Percentiles rank a stretch among this genome's conserved stretches.
Conservation (phyloP, 352 stramenopile species). For the Pythium dissimile region DNA sequence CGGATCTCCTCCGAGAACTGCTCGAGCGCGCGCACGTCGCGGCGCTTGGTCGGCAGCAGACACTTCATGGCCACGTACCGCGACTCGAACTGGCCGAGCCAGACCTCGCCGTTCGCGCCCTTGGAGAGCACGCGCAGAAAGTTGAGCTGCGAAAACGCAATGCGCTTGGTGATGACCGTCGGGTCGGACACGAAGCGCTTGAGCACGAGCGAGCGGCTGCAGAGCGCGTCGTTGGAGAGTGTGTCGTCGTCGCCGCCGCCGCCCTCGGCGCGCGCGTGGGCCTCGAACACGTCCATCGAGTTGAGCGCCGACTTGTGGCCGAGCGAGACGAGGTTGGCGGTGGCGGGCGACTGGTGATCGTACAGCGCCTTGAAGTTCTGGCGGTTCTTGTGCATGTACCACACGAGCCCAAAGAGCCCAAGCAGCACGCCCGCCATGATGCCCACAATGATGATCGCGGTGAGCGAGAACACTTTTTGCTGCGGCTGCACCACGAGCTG, state of each 20-base stretch:
- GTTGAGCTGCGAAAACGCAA: constrained; percentile 70
- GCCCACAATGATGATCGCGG: constrained; percentile 43
- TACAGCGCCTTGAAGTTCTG: constrained; percentile 37
- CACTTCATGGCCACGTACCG: constrained; percentile 80
- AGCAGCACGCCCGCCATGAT: constrained; percentile 37
- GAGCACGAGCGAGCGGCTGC: constrained; percentile 47
- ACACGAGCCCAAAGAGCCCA: constrained; percentile 34
- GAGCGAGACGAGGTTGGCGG: constrained; percentile 14
- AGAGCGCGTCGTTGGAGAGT: constrained; percentile 68
- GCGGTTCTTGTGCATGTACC: constrained; percentile 46
- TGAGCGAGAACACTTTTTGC: constrained; percentile 46
- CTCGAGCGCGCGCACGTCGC: constrained; percentile 58
- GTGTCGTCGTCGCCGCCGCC: constrained; percentile 35
- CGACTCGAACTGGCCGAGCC: constrained; percentile 72
- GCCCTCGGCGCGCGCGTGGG: constrained; percentile 27
- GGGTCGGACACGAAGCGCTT: constrained; percentile 64
- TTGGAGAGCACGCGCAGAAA: constrained; percentile 71
- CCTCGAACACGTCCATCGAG: constrained; percentile 26
- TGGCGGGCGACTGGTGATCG: constrained; percentile 15
- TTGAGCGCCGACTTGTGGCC: constrained; percentile 13
- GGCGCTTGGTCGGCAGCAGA: constrained; percentile 57
- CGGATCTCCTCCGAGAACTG: constrained; percentile 82
- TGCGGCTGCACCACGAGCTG: constrained; percentile 31
- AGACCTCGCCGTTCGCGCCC: constrained; percentile 78
- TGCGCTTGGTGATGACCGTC: constrained; percentile 67